Evolutionary conservation across 2,329 filamentous ascomycete genomes (phyloP).

Genomic region (Ophiostoma australiae): DNA sequence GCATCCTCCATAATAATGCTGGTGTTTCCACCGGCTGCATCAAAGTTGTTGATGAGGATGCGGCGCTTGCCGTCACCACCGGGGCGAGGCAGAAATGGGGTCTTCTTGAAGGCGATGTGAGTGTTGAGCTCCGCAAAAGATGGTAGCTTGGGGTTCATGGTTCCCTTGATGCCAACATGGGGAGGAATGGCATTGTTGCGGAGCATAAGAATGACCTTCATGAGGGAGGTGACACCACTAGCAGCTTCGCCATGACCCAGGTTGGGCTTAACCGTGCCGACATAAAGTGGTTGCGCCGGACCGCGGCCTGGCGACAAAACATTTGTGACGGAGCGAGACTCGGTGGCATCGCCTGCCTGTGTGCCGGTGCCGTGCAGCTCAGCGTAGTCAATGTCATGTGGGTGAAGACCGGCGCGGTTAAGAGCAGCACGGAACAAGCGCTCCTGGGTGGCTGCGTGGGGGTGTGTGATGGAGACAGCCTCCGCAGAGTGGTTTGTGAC

Average conservation of each 20-base stretch:
- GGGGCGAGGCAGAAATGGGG: constrained; percentile 44
- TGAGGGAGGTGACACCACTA: constrained; percentile 55
- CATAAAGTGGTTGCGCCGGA: constrained; percentile 49
- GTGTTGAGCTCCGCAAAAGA: constrained; percentile 51
- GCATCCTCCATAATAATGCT: constrained; percentile 61
- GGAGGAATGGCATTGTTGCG: constrained; percentile 59
- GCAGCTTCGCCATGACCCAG: constrained; percentile 60
- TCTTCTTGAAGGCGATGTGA: constrained; percentile 52
- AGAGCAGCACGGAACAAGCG: constrained; percentile 65
- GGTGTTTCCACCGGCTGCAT: constrained; percentile 63
- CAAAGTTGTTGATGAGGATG: constrained; percentile 63
- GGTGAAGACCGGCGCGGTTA: constrained; percentile 67
- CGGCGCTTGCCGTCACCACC: constrained; percentile 43
- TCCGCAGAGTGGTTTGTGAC: constrained; percentile 79
- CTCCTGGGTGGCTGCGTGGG: constrained; percentile 71
- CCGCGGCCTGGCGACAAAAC: constrained; percentile 47
- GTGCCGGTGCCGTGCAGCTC: constrained; percentile 90
- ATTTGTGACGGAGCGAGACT: constrained; percentile 70
- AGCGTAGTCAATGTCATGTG: constrained; percentile 72
- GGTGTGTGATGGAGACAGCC: constrained; percentile 77
- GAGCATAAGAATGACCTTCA: constrained; percentile 62
- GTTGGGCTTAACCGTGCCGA: constrained; percentile 62
- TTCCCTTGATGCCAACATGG: constrained; percentile 61
- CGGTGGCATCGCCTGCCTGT: constrained; percentile 74
- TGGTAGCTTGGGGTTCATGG: constrained; percentile 57